Conservation (phyloP, 2,329 filamentous ascomycete genomes). For the Talaromyces sp. region DNA sequence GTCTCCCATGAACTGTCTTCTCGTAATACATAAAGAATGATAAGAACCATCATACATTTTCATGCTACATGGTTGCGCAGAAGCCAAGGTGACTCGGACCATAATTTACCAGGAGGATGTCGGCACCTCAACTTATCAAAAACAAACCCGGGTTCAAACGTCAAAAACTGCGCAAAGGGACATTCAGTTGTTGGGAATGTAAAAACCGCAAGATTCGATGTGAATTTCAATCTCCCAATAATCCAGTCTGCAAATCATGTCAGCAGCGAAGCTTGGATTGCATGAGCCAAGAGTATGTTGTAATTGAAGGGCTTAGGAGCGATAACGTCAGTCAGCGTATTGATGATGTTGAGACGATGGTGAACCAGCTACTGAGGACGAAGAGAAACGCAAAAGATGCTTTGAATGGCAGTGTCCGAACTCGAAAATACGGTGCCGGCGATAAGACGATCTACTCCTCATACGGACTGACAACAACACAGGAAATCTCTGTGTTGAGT, state of each 20-base stretch:
- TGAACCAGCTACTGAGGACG: background rate
- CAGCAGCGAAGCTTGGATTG: slow-evolving; percentile 41
- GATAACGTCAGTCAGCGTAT: slow-evolving; percentile 11
- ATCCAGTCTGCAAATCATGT: slow-evolving; percentile 49
- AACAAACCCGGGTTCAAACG: slow-evolving; percentile 31
- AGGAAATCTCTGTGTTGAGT: background rate
- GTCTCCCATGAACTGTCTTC: background rate
- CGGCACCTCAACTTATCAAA: background rate
- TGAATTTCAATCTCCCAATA: slow-evolving; percentile 42
- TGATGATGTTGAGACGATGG: slow-evolving; percentile 12
- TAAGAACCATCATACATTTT: background rate
- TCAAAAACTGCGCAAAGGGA: slow-evolving; percentile 56
- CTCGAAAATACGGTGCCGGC: background rate
- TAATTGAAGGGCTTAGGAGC: background rate
- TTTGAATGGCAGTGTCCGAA: background rate
- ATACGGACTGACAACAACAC: background rate
- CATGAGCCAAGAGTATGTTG: slow-evolving; percentile 25
- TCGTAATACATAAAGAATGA: background rate
- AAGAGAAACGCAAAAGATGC: background rate
- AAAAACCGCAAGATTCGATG: slow-evolving; percentile 57
- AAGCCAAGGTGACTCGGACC: too few species aligned
- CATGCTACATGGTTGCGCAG: background rate
- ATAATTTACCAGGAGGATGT: background rate
- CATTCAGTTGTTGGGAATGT: slow-evolving; percentile 60
- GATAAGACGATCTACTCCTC: background rate